Conservation (phyloP, 768 basidiomycete species). For the Phallus indusiatus region DNA sequence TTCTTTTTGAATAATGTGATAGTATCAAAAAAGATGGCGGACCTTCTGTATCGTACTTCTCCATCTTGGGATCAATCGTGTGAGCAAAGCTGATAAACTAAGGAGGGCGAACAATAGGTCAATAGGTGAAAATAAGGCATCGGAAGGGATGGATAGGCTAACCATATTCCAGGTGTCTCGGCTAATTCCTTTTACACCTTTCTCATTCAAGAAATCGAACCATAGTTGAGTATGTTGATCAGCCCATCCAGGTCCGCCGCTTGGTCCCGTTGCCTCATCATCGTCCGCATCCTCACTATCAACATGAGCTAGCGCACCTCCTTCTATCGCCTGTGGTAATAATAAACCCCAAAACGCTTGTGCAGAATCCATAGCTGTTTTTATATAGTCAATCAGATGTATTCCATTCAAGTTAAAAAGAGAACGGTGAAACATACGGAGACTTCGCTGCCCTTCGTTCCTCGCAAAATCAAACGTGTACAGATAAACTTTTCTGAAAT, state of each 20-base stretch:
- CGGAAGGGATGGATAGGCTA: constrained; percentile 16
- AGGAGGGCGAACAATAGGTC: neutral
- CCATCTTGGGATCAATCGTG: constrained; percentile 62
- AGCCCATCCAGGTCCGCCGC: constrained; percentile 42
- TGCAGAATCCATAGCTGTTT: constrained; percentile 56
- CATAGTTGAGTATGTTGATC: constrained; percentile 58
- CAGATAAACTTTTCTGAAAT: constrained; percentile 72
- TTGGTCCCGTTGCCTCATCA: constrained; percentile 25
- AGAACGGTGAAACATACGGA: constrained; percentile 38
- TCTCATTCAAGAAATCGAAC: constrained; percentile 65
- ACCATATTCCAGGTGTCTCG: constrained; percentile 90
- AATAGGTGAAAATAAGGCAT: neutral
- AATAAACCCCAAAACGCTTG: constrained; percentile 73
- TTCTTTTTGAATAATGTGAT: neutral
- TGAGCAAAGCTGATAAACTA: constrained; percentile 77
- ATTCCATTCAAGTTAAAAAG: no score
- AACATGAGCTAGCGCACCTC: constrained; percentile 49
- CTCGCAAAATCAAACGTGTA: constrained; percentile 77
- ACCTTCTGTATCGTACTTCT: constrained; percentile 73
- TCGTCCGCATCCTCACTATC: constrained; percentile 33
- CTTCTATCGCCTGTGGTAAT: constrained; percentile 58
- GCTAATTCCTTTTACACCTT: constrained; percentile 67
- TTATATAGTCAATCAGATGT: neutral
- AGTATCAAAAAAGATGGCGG: constrained; percentile 9
- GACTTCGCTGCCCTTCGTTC: constrained; percentile 66